Evolutionary conservation across 2,329 filamentous ascomycete genomes (phyloP).

Genomic region (Talaromyces sp.): DNA sequence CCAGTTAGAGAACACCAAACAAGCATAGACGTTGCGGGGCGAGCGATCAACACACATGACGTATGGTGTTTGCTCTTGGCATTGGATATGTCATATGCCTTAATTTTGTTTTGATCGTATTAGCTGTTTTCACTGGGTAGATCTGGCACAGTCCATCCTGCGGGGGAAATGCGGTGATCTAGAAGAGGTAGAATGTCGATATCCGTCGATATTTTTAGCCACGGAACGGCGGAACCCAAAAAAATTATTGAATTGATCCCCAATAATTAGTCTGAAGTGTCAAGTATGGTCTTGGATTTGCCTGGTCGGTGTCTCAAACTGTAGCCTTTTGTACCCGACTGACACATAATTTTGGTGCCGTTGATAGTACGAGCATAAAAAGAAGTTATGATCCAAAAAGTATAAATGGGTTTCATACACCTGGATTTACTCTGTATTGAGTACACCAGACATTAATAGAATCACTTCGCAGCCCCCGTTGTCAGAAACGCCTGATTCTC

Average conservation of each 20-base stretch:
- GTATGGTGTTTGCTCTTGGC: background rate
- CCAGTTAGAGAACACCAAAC: background rate
- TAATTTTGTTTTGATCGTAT: background rate
- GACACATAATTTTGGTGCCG: background rate
- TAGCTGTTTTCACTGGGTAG: background rate
- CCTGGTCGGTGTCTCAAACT: background rate
- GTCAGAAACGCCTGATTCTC: background rate
- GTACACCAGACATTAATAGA: background rate
- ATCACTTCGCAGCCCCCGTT: background rate
- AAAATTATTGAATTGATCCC: background rate
- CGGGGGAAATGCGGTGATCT: background rate
- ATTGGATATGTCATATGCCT: background rate
- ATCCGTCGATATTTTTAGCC: background rate
- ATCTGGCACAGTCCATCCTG: background rate
- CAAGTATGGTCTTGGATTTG: background rate
- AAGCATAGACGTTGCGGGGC: background rate
- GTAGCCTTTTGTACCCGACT: background rate
- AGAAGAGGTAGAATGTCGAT: background rate
- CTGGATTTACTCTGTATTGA: background rate
- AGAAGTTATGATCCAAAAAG: background rate
- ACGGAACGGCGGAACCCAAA: background rate
- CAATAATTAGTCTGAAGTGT: background rate
- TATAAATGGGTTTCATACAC: background rate
- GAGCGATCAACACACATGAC: background rate
- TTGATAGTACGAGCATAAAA: background rate